These are phyloP conservation scores for Cryptosporidium parvum DNA, from an alignment of 169 alveolate genomes.

Conservation along the genomic window DNA sequence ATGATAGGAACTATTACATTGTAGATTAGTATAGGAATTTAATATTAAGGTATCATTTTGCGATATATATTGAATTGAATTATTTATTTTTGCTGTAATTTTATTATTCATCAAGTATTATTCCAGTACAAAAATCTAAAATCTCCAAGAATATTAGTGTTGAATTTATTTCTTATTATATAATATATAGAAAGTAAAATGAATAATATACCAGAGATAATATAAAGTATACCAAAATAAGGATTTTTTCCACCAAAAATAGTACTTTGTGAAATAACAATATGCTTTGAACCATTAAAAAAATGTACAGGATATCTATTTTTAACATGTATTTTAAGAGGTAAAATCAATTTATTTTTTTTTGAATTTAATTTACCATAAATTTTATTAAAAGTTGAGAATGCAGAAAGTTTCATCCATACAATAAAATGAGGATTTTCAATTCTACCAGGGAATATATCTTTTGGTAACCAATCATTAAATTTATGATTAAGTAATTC, in stretches of 20 bases:
- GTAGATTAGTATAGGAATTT: not conserved
- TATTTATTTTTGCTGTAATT: too few relatives aligned
- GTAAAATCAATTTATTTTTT: slow-evolving; percentile 80
- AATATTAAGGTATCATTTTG: too few relatives aligned
- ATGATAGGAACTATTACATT: too few relatives aligned
- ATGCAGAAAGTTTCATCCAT: slow-evolving; percentile 88
- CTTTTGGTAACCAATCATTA: slow-evolving; percentile 61
- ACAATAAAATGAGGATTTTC: slow-evolving; percentile 87
- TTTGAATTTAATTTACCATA: slow-evolving; percentile 81
- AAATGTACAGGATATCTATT: slow-evolving; percentile 78
- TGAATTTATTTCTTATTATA: slow-evolving; percentile 24
- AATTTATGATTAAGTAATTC: slow-evolving; percentile 51
- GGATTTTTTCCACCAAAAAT: slow-evolving; percentile 80
- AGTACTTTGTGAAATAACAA: slow-evolving; percentile 80
- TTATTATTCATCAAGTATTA: not conserved
- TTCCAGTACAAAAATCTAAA: slow-evolving; percentile 35
- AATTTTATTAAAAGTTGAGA: slow-evolving; percentile 82
- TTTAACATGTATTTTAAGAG: slow-evolving; percentile 79
- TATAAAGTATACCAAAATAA: slow-evolving; percentile 77
- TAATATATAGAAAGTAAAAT: slow-evolving; percentile 6
- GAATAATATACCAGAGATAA: slow-evolving; percentile 25
- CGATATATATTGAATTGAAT: too few relatives aligned
- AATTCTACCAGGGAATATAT: slow-evolving; percentile 84
- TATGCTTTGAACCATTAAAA: slow-evolving; percentile 83
- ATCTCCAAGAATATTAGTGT: slow-evolving; percentile 21